phyloP scores from a whole-genome alignment of 2,329 filamentous ascomycete genomes.

The Neobulgaria alba region DNA sequence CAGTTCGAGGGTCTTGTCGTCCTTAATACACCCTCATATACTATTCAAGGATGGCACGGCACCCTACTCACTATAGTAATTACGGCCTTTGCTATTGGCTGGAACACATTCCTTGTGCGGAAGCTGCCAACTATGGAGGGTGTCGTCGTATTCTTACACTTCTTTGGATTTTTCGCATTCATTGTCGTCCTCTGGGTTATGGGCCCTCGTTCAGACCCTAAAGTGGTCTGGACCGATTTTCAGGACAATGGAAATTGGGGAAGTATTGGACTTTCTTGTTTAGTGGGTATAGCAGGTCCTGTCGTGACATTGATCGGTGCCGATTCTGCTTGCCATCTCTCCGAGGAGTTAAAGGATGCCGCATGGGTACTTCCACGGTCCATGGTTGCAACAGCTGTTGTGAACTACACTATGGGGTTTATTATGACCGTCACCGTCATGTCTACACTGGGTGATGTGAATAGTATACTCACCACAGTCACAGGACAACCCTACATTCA shows the following conservation, averaged over 20 bases:
- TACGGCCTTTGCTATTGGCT: conserved; percentile 32
- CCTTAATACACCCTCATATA: conserved; percentile 30
- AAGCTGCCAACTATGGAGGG: conserved; percentile 35
- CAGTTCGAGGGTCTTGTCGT: conserved; percentile 36
- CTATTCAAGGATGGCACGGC: conserved; percentile 32
- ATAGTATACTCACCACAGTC: conserved; percentile 30
- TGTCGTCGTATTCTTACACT: conserved; percentile 36
- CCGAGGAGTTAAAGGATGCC: conserved; percentile 42
- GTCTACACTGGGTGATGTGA: conserved; percentile 29
- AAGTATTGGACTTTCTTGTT: conserved; percentile 26
- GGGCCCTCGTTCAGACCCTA: conserved; percentile 13
- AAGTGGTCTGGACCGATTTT: conserved; percentile 27
- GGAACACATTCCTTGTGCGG: conserved; percentile 35
- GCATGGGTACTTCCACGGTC: conserved; percentile 37
- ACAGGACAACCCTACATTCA: conserved; percentile 41
- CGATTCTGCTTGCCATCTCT: conserved; percentile 31
- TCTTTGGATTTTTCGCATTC: conserved; percentile 36
- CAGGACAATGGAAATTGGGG: conserved; percentile 28
- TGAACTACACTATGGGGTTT: conserved; percentile 40
- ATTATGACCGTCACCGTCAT: conserved; percentile 28
- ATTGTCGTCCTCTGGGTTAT: conserved; percentile 32
- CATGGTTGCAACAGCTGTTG: conserved; percentile 36
- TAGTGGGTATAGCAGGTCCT: conserved; percentile 31
- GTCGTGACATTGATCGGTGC: conserved; percentile 22
- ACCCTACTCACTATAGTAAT: conserved; percentile 37